Evolutionary conservation across 768 basidiomycete species (phyloP).

Genomic region (Naganishia friedmannii): DNA sequence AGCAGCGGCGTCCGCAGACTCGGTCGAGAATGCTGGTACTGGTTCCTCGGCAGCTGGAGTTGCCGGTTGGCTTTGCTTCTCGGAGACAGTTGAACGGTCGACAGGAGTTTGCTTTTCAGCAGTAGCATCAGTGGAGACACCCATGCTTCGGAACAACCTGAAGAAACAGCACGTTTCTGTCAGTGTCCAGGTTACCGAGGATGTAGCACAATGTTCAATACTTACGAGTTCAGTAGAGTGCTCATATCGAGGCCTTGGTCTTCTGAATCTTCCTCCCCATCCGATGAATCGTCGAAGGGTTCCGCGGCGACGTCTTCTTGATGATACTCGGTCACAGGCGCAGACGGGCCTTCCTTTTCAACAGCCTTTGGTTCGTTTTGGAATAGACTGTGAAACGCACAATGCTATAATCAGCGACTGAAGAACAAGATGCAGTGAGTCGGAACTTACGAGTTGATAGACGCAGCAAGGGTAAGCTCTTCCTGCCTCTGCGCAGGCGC

Average conservation of each 20-base stretch:
- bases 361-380: not conserved
- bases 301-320: not conserved
- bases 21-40: not conserved
- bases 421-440: too few species aligned
- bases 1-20: not conserved
- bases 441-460: slow-evolving; percentile 8
- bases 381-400: not conserved
- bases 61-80: not conserved
- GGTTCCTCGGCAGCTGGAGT: not conserved
- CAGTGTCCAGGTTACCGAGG: not conserved
- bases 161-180: not conserved
- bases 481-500: not conserved
- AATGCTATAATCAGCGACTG: not conserved
- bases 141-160: slow-evolving; percentile 2
- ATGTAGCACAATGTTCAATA: not conserved
- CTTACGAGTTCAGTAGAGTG: slow-evolving; percentile 4
- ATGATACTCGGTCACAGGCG: not conserved
- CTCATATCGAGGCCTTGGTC: not conserved
- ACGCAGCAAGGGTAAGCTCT: not conserved
- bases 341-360: too few species aligned
- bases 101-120: not conserved
- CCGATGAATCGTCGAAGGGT: not conserved
- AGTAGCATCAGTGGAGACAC: not conserved
- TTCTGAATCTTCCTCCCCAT: not conserved
- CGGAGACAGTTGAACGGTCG: not conserved